Conservation (phyloP, 192 early-diverging fungal species). For the Phycomyces nitens region DNA sequence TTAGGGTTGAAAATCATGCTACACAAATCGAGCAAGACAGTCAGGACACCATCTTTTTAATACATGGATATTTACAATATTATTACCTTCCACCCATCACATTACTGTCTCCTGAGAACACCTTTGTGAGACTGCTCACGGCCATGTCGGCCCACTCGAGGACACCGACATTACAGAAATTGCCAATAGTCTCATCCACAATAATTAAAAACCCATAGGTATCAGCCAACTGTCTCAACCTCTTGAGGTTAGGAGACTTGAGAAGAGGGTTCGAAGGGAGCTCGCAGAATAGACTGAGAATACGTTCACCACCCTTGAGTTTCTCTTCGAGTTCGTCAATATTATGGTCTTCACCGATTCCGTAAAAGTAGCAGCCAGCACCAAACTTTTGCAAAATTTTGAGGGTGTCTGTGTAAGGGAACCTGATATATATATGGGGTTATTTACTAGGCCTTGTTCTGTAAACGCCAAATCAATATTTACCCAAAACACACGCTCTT, state of each 20-base stretch:
- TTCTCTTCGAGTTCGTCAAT: conserved; percentile 69
- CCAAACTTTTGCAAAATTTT: conserved; percentile 97
- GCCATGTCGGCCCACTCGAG: conserved; percentile 81
- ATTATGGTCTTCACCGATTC: conserved; percentile 74
- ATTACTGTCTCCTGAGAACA: conserved; percentile 94
- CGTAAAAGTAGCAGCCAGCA: conserved; percentile 82
- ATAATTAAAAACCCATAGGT: conserved; percentile 73
- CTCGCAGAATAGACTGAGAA: conserved; percentile 87
- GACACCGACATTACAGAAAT: conserved; percentile 84
- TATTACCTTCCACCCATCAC: conserved; percentile 93
- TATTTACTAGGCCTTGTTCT: no score
- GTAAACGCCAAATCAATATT: neutral
- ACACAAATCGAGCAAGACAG: neutral
- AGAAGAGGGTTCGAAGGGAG: conserved; percentile 93
- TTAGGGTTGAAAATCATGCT: conserved; percentile 79
- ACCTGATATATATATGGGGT: conserved; percentile 44
- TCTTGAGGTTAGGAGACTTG: conserved; percentile 73
- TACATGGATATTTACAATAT: neutral
- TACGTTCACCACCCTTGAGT: conserved; percentile 58
- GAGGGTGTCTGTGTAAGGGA: conserved; percentile 94
- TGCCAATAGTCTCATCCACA: conserved; percentile 94
- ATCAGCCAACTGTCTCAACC: conserved; percentile 73
- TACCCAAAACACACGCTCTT: conserved; percentile 93
- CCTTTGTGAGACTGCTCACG: conserved; percentile 90
- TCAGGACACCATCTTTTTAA: neutral